Percentiles rank a stretch among this genome's conserved stretches.
These are phyloP conservation scores for Phytophthora tentaculata DNA, from an alignment of 352 stramenopile species.

Conservation along the genomic window DNA sequence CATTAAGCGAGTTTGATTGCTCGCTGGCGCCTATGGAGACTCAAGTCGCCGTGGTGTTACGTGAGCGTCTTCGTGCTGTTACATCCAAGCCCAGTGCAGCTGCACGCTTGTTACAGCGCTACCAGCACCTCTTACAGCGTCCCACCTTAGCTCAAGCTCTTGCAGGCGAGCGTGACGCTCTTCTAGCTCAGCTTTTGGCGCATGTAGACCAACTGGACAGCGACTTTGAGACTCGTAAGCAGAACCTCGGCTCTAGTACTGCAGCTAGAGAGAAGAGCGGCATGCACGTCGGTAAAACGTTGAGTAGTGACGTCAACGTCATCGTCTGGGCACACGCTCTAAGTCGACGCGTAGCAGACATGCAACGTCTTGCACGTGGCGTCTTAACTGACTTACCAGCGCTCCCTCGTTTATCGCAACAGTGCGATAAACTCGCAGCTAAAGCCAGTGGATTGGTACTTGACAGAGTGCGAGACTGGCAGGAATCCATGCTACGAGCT, in stretches of 20 bases:
- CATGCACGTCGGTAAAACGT: constrained; percentile 79
- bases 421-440: constrained; percentile 55
- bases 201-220: constrained; percentile 90
- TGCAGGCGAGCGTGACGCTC: constrained; percentile 82
- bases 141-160: constrained; percentile 81
- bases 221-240: constrained; percentile 77
- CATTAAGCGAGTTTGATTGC: constrained; percentile 81
- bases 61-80: constrained; percentile 73
- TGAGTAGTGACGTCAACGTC: constrained; percentile 83
- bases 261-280: constrained; percentile 30
- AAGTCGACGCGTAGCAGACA: constrained; percentile 59
- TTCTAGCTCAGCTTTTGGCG: constrained; percentile 86
- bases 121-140: constrained; percentile 81
- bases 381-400: constrained; percentile 74
- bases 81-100: constrained; percentile 64
- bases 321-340: constrained; percentile 89
- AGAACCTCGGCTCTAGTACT: constrained; percentile 31
- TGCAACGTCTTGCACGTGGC: constrained; percentile 50
- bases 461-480: constrained; percentile 89
- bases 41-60: constrained; percentile 82
- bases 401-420: constrained; percentile 59
- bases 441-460: constrained; percentile 73
- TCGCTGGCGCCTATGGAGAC: constrained; percentile 83
- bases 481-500: constrained; percentile 74
- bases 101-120: constrained; percentile 87